These are phyloP conservation scores for Pseudozyma sp. DNA, from an alignment of 1,284 basidiomycete genomes.

Conservation along the genomic window DNA sequence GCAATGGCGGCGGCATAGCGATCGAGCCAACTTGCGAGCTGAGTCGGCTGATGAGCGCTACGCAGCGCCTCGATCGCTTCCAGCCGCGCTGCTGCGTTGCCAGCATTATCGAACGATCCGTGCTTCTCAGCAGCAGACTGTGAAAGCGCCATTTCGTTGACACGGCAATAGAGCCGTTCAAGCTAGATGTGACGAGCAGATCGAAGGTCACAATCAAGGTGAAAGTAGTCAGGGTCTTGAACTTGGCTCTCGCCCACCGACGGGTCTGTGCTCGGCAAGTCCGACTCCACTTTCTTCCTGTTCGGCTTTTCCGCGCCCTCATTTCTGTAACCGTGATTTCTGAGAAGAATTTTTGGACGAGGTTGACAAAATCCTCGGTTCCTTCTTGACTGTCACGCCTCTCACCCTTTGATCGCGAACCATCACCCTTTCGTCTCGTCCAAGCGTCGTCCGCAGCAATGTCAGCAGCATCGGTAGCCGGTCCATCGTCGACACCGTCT, in stretches of 20 bases:
- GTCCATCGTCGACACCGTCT: neutral
- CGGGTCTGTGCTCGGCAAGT: slow-evolving; percentile 26
- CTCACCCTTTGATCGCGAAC: neutral
- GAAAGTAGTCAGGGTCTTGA: too few species aligned
- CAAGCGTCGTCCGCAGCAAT: slow-evolving; percentile 12
- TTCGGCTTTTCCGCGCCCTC: slow-evolving; percentile 13
- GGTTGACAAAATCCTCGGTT: neutral
- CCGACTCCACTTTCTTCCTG: slow-evolving; percentile 31
- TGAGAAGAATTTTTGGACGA: neutral
- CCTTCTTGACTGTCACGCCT: slow-evolving; percentile 1
- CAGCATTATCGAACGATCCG: slow-evolving; percentile 10
- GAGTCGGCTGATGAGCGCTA: slow-evolving; percentile 2
- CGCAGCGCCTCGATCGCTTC: slow-evolving; percentile 30
- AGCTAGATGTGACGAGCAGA: neutral
- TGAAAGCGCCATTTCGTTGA: slow-evolving; percentile 25
- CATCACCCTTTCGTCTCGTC: neutral
- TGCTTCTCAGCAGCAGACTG: slow-evolving; percentile 13
- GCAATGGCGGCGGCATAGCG: slow-evolving; percentile 7
- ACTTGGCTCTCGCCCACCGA: too few species aligned
- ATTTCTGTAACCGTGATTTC: slow-evolving; percentile 14
- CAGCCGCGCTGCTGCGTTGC: neutral
- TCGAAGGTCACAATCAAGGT: too few species aligned
- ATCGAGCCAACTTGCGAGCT: slow-evolving; percentile 38
- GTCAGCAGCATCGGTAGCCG: slow-evolving; percentile 16
- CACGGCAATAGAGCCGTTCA: neutral